Base-by-base conservation (phyloP, 2,329 filamentous ascomycete genomes). In the Calonectria pseudoturangicola region DNA sequence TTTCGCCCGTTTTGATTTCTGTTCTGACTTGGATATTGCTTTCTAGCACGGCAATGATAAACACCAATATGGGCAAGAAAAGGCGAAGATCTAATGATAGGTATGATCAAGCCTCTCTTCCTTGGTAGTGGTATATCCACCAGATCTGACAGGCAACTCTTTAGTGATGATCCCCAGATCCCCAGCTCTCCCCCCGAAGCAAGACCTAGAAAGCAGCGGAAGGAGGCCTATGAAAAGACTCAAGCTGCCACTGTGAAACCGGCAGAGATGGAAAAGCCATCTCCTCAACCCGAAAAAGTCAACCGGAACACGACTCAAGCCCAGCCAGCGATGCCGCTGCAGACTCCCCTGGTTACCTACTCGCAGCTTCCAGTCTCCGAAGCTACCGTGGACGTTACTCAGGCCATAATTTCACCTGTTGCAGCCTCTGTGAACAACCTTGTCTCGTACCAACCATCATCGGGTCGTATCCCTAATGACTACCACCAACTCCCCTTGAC, bases 1-100 rank as follows among this genome's bases (percentile, higher is more conserved):
- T 18, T 51, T 43, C 12, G 25, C 48, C 33, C 9, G 8, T 18
- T 67, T n/a, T 16, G 12, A 25, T 16, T n/a, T 2, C 30, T 50
- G 28, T n/a, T 28, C 43, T 68, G 12, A 68, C 28, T 8, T 41
- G n/a, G 13, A n/a, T 28, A 15, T 16, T 47, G 21, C 25, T 41
- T 12, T n/a, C 21, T 18, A 79, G 70, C 39, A 78, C 69, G 25
- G 72, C 74, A 15, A 62, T 74, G 63, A 73, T 73, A 48, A 74
- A 73, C 15, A 48, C 51, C 4, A 36, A 51, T 21, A 68, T 70
- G 66, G 43, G 68, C 18, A 74, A 74, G 70, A 64, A 63, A 28
- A 68, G 62, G 51, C 64, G 48, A 45, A 16, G 65, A 25, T 21
- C 10, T 4, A 25, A 50, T 21, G 47, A 58, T 18, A 27, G 45